Conservation (phyloP, 495 filamentous ascomycete species). For the Hypoxylon fuscum region DNA sequence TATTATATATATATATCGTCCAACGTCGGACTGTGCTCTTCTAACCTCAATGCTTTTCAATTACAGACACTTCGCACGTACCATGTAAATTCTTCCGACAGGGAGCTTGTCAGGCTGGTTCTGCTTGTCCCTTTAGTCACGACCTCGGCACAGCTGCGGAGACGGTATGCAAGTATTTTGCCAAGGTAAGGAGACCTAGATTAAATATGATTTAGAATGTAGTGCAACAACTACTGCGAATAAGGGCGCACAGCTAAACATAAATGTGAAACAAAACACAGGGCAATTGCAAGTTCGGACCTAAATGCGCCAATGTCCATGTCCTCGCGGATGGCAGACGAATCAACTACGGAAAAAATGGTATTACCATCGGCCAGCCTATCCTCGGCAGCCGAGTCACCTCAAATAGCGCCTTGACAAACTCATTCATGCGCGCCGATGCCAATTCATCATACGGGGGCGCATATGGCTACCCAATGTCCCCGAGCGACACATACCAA, state of each 20-base stretch:
- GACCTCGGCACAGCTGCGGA: conserved; percentile 81
- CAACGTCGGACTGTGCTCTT: conserved; percentile 3
- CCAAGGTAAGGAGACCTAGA: conserved; percentile 85
- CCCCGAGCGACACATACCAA: conserved; percentile 51
- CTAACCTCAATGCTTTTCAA: conserved; percentile 32
- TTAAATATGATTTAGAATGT: too few species aligned
- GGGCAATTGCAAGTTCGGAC: conserved; percentile 99
- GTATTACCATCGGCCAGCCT: conserved; percentile 59
- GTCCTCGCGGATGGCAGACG: conserved; percentile 92
- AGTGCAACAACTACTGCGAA: conserved; percentile 9
- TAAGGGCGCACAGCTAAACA: conserved; percentile 43
- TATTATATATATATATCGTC: background rate
- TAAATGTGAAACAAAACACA: conserved; percentile 52
- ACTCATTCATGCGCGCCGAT: conserved; percentile 82
- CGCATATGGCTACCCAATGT: conserved; percentile 48
- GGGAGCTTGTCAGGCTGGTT: conserved; percentile 94
- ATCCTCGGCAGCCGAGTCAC: conserved; percentile 75
- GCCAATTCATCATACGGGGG: conserved; percentile 52
- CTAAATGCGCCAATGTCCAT: conserved; percentile 95
- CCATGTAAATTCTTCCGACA: conserved; percentile 99
- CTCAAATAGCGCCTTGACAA: conserved; percentile 80
- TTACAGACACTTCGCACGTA: conserved; percentile 91
- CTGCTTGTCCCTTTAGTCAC: conserved; percentile 95
- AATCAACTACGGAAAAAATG: conserved; percentile 75
- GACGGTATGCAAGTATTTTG: conserved; percentile 96